Conservation (phyloP, 441 rosid species). For the Dalechampia spathulata region DNA sequence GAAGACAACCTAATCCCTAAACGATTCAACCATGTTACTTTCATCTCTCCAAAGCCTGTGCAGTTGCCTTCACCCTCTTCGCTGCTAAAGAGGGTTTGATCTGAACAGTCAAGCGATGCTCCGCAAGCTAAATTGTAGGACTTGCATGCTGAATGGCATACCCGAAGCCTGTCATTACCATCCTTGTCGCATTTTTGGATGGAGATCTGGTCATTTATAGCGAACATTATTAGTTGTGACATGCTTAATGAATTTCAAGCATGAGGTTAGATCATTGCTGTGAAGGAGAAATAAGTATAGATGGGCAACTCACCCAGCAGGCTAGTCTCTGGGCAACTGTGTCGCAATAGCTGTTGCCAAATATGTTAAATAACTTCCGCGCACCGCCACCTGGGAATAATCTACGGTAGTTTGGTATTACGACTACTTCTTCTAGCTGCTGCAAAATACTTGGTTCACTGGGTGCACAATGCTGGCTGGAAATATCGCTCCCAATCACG, state of each 20-base stretch:
- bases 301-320: conserved; percentile 66
- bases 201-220: conserved; percentile 53
- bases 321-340: conserved; percentile 88
- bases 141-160: conserved; percentile 88
- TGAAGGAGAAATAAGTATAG: background rate
- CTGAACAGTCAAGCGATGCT: conserved; percentile 85
- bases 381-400: conserved; percentile 79
- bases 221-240: background rate
- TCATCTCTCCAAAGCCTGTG: too few species aligned
- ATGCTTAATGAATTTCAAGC: too few species aligned
- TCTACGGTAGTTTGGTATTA: conserved; percentile 87
- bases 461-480: conserved; percentile 95
- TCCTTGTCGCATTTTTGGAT: conserved; percentile 90
- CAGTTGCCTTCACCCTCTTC: too few species aligned
- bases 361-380: conserved; percentile 67
- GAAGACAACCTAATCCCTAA: too few species aligned
- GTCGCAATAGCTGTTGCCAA: conserved; percentile 80
- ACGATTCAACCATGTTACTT: too few species aligned
- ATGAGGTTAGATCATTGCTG: background rate
- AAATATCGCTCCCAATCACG: conserved; percentile 61
- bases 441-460: conserved; percentile 83
- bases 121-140: conserved; percentile 90
- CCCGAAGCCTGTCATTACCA: conserved; percentile 90
- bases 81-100: conserved; percentile 92
- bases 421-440: conserved; percentile 95